Evolutionary conservation across 176 grass and related monocot species (phyloP).

Genomic region (Tillandsia fasciculata): DNA sequence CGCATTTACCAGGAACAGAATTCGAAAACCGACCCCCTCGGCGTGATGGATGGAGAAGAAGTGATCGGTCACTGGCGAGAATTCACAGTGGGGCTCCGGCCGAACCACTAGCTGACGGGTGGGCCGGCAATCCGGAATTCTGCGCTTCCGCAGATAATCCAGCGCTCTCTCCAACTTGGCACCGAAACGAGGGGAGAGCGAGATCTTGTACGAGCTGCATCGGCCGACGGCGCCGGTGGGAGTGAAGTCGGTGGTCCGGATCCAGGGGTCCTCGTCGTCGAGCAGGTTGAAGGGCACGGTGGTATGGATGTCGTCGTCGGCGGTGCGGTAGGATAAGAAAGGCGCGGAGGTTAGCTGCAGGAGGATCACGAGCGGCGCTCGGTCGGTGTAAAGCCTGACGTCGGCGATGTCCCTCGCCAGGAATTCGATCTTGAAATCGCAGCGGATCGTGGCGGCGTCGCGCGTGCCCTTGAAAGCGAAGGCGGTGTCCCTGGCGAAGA

Average conservation of each 20-base stretch:
- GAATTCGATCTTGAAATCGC: slow-evolving; percentile 73
- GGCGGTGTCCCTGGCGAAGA: slow-evolving; percentile 51
- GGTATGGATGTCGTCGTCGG: slow-evolving; percentile 62
- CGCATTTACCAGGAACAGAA: slow-evolving; percentile 64
- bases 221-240: slow-evolving; percentile 43
- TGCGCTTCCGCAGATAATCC: slow-evolving; percentile 34
- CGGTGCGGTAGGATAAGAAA: slow-evolving; percentile 51
- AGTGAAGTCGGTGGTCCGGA: slow-evolving; percentile 66
- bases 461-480: slow-evolving; percentile 38
- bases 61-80: slow-evolving; percentile 18
- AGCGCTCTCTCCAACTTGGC: slow-evolving; percentile 42
- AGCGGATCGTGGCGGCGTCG: slow-evolving; percentile 34
- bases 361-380: slow-evolving; percentile 34
- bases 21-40: slow-evolving; percentile 41
- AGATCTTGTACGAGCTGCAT: slow-evolving; percentile 47
- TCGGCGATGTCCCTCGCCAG: slow-evolving; percentile 38
- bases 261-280: slow-evolving; percentile 84
- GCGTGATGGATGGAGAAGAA: slow-evolving; percentile 62
- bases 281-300: slow-evolving; percentile 53
- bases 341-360: slow-evolving; percentile 34
- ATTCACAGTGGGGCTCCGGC: slow-evolving; percentile 44
- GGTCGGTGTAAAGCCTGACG: slow-evolving; percentile 21
- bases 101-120: slow-evolving; percentile 17
- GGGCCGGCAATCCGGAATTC: slow-evolving; percentile 19
- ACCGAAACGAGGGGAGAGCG: slow-evolving; percentile 40